Conservation (phyloP, 331 rosid genomes). For the Erythrophleum ivorense region DNA sequence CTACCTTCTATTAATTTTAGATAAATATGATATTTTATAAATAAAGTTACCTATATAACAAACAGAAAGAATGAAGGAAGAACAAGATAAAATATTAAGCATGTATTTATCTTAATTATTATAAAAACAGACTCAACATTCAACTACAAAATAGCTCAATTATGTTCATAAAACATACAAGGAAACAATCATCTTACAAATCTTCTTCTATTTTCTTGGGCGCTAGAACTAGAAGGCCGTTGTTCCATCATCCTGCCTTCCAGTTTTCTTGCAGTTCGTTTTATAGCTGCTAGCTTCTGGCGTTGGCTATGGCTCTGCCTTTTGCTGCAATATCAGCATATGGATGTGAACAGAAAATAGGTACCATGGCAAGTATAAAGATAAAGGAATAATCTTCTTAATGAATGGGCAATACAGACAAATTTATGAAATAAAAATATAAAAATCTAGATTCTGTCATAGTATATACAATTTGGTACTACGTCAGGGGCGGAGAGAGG, state of each 20-base stretch:
- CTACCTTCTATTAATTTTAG: background rate
- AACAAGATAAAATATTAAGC: constrained; percentile 19
- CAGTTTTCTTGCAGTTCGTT: constrained; percentile 69
- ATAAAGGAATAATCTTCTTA: constrained; percentile 19
- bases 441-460: background rate
- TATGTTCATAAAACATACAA: constrained; percentile 46
- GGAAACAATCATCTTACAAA: constrained; percentile 56
- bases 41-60: background rate
- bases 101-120: constrained; percentile 23
- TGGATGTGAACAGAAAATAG: constrained; percentile 23
- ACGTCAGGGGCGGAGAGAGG: background rate
- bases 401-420: constrained; percentile 22
- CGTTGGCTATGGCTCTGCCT: constrained; percentile 79
- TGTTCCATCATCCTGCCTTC: constrained; percentile 57
- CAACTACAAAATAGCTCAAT: constrained; percentile 40
- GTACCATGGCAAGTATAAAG: constrained; percentile 1
- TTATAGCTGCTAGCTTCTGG: constrained; percentile 75
- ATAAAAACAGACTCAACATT: constrained; percentile 32
- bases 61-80: background rate
- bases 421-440: background rate
- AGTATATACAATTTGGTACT: constrained; percentile 5
- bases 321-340: constrained; percentile 64
- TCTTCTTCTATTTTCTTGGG: constrained; percentile 56
- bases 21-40: background rate
- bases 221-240: constrained; percentile 41